Base-by-base conservation (phyloP, 495 filamentous ascomycete species). In the Trichoderma reesei region DNA sequence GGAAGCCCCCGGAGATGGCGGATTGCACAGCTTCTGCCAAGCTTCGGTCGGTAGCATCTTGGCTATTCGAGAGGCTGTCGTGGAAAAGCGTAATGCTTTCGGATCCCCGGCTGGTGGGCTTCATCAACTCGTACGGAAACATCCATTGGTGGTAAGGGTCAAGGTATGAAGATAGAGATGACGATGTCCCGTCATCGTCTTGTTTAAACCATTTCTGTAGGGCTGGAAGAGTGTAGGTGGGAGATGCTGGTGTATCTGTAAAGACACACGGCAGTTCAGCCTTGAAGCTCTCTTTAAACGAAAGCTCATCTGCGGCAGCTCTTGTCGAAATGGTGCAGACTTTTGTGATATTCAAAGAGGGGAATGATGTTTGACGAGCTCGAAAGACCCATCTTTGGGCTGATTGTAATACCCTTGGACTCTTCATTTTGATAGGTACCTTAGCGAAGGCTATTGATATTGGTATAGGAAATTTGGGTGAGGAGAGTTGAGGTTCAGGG, bases 1-100 rank as follows among this genome's bases (percentile, higher is more conserved):
- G 3, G 33, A 26, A 33, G 11, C n/a, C 16, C 26, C 36, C 9
- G n/a, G 48, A 1, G 16, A 26, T 39, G 48, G 42, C 5, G 16
- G 67, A 20, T 18, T 34, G 16, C 48, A 64, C 61, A 62, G 13
- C 63, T 42, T 6, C 59, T 3, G 59, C 59, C 13, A 38, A 31
- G 13, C 20, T 18, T 26, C 18, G 59, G 18, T 41, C 59, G 1
- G 11, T 10, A 18, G 33, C 36, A 41, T 61, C 59, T 38, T 20
- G 59, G 9, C 59, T 61, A 10, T 41, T 61, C 11, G 20, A 60
- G 31, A 61, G 20, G 16, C 59, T 39, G 9, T 61, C 34, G 8
- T 26, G 36, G 11, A 61, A 39, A 9, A 20, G 36, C 5, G 18
- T 13, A 10, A 61, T 31, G 8, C 36, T 20, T 36, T 38, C 36